Evolutionary conservation across 2,329 filamentous ascomycete species (phyloP).

Genomic region (Leptographium galeiforme): DNA sequence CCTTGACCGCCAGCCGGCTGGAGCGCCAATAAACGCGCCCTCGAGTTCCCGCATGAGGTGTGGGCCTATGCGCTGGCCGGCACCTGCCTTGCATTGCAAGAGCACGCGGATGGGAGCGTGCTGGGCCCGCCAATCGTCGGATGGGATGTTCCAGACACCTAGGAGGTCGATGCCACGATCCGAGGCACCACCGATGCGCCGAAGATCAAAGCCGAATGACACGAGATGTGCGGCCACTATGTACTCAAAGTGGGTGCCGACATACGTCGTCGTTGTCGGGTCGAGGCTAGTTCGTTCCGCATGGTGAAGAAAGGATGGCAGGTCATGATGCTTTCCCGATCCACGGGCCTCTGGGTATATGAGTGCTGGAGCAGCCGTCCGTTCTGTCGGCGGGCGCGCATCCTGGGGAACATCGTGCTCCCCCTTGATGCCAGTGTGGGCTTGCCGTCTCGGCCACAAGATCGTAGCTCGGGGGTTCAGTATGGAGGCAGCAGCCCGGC

Average conservation of each 20-base stretch:
- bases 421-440: neutral
- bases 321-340: constrained; percentile 43
- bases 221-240: constrained; percentile 42
- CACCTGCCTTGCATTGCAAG: constrained; percentile 57
- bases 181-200: constrained; percentile 49
- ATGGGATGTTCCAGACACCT: constrained; percentile 45
- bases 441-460: neutral
- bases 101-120: constrained; percentile 30
- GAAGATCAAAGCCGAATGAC: constrained; percentile 49
- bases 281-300: constrained; percentile 43
- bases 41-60: constrained; percentile 60
- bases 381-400: neutral
- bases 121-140: constrained; percentile 4
- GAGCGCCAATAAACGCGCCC: constrained; percentile 63
- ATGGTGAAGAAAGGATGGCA: constrained; percentile 52
- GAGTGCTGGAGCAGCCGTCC: constrained; percentile 9
- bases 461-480: neutral
- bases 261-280: constrained; percentile 43
- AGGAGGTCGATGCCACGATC: constrained; percentile 65
- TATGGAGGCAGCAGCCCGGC: neutral
- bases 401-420: neutral
- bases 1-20: constrained; percentile 49
- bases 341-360: constrained; percentile 30
- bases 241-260: constrained; percentile 71
- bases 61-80: constrained; percentile 36